These are phyloP conservation scores for Cladosporium austrohemisphaericum DNA, from an alignment of 2,329 filamentous ascomycete genomes.

Conservation along the genomic window DNA sequence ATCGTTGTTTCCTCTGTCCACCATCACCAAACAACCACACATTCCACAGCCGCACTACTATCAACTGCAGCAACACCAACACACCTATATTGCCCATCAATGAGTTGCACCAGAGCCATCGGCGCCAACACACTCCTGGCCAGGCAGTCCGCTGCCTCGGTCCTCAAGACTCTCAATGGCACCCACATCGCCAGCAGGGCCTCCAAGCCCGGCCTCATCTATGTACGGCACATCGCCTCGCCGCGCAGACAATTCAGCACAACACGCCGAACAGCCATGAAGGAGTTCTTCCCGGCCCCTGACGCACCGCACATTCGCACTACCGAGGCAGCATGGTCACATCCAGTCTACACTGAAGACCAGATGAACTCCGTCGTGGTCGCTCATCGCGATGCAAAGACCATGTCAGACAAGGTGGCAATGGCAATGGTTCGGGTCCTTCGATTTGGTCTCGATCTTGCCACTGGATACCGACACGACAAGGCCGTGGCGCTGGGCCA, in stretches of 20 bases:
- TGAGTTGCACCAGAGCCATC: conserved; percentile 29
- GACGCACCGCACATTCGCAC: conserved; percentile 43
- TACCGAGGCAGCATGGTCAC: conserved; percentile 47
- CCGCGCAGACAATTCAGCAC: conserved; percentile 41
- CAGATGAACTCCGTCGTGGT: conserved; percentile 73
- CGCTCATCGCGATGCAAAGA: conserved; percentile 71
- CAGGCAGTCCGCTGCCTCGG: conserved; percentile 35
- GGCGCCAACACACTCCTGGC: conserved; percentile 30
- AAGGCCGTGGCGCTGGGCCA: conserved; percentile 41
- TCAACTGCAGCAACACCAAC: neutral
- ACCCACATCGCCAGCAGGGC: conserved; percentile 24
- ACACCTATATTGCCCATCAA: conserved; percentile 14
- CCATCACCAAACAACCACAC: neutral
- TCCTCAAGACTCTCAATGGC: conserved; percentile 37
- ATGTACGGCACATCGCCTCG: conserved; percentile 25
- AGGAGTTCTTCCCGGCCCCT: conserved; percentile 46
- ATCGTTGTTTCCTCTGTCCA: conserved; percentile 4
- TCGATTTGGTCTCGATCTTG: conserved; percentile 75
- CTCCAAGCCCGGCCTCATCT: conserved; percentile 33
- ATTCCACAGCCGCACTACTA: neutral
- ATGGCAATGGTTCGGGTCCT: conserved; percentile 71
- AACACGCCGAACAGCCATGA: conserved; percentile 33
- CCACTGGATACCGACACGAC: conserved; percentile 75
- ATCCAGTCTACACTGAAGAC: conserved; percentile 63
- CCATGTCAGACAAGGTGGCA: conserved; percentile 73